Base-by-base conservation (phyloP, 306 rosid species). In the Glycyrrhiza uralensis region DNA sequence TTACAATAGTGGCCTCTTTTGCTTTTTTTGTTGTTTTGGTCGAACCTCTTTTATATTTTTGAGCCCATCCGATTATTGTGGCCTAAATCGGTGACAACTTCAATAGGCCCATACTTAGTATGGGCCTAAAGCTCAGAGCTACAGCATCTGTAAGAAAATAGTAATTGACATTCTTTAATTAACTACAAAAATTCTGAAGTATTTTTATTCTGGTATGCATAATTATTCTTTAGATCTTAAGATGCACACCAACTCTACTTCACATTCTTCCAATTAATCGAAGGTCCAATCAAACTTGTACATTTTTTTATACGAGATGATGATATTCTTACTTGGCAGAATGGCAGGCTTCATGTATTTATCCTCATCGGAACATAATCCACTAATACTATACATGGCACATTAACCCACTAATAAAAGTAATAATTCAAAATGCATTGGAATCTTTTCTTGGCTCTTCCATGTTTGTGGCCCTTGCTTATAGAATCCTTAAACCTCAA, bases 381-480 rank as follows among this genome's bases (percentile, higher is more conserved):
- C 59, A 73, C 71, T 38, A 67, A 42, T 19, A 20, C 23, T n/a
- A 58, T 58, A 58, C 54, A 66, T 66, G 76, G 66, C 23, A 73
- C 71, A 7, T 66, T 19, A 66, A 66, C 66, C 83, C 83, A 73
- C 75, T 58, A 50, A 50, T n/a, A n/a, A n/a, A n/a, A n/a, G n/a
- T n/a, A n/a, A n/a, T 13, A 39, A 59, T 61, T 70, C 60, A 70
- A 70, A 71, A 62, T 62, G 18, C 33, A n/a, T 11, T 39, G 8
- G 8, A 69, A 60, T 61, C 50, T 66, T 54, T 30, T 36, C 49
- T 0, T 35, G n/a, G 1, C 11, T 45, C 35, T 58, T 50, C 47
- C 3, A 18, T 20, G 4, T 26, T 70, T 23, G 33, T 78, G 62
- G 51, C 45, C 42, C 52, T 32, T 62, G 42, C 38, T 69, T 51